Evolutionary conservation across 345 rosid genomes (phyloP).

Genomic region (Hypericum perforatum): DNA sequence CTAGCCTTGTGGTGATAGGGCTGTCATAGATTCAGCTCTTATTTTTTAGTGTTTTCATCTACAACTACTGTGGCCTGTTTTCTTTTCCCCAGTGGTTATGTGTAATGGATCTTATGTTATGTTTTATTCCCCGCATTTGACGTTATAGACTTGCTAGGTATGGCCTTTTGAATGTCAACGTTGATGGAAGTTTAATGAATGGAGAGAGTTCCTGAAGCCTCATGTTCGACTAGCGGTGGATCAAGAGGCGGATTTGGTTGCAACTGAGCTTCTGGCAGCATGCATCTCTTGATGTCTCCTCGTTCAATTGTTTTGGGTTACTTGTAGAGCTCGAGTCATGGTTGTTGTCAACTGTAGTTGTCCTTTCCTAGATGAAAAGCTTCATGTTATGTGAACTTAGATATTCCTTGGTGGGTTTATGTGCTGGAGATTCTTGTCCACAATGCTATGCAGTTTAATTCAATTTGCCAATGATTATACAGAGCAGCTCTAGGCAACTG

Average conservation of each 20-base stretch:
- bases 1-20: slow-evolving; percentile 31
- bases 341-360: slow-evolving; percentile 17
- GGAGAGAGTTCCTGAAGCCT: no score
- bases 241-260: slow-evolving; percentile 54
- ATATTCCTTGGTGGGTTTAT: slow-evolving; percentile 20
- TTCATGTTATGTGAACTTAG: slow-evolving; percentile 38
- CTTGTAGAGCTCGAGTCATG: slow-evolving; percentile 12
- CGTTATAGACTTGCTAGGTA: no score
- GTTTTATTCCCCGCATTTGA: no score
- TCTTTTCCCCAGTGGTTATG: no score
- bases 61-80: no score
- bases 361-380: slow-evolving; percentile 21
- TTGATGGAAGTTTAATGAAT: no score
- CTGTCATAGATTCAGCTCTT: slow-evolving; percentile 54
- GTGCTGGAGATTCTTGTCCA: no score
- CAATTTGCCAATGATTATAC: slow-evolving; percentile 61
- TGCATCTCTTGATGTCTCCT: slow-evolving; percentile 1
- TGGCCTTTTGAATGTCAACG: no score
- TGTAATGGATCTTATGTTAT: no score
- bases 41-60: no score
- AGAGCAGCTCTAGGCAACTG: slow-evolving; percentile 45
- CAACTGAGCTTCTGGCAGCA: slow-evolving; percentile 37
- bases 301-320: slow-evolving; percentile 11
- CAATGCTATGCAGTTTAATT: slow-evolving; percentile 28
- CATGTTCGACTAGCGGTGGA: no score